phyloP scores from a whole-genome alignment of 345 rosid species.

The Acer negundo region DNA sequence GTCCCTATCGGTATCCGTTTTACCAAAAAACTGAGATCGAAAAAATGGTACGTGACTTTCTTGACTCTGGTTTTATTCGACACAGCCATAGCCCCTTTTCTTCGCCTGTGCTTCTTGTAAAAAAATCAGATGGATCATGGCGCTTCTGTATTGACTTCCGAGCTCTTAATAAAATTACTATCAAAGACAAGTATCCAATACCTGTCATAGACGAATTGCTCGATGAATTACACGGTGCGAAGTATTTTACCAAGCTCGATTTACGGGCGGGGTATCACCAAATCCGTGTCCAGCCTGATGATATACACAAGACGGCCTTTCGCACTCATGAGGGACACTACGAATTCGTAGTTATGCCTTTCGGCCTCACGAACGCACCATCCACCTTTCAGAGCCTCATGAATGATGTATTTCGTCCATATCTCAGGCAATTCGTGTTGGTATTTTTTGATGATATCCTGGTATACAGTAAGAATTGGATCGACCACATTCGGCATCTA shows the following conservation, averaged over 20 bases:
- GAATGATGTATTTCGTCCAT: no score
- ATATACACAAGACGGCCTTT: no score
- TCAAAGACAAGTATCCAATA: no score
- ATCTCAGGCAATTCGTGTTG: no score
- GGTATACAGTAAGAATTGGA: not conserved
- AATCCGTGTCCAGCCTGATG: not conserved
- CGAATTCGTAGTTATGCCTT: no score
- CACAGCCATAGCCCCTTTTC: not conserved
- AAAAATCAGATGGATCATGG: not conserved
- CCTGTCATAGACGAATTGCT: not conserved
- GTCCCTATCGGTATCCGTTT: not conserved
- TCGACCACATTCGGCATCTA: not conserved
- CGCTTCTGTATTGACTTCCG: no score
- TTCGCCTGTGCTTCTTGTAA: not conserved
- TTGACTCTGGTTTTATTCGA: not conserved
- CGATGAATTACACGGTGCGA: not conserved
- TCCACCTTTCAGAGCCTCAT: no score
- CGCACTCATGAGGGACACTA: no score
- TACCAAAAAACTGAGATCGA: constrained; percentile 11
- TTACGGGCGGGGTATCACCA: no score
- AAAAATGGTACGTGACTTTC: not conserved
- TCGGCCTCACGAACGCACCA: no score
- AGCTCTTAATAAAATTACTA: no score
- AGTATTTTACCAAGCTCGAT: no score
- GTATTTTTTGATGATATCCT: not conserved